phyloP scores from a whole-genome alignment of 176 grass and related monocot genomes.

The Canna indica region DNA sequence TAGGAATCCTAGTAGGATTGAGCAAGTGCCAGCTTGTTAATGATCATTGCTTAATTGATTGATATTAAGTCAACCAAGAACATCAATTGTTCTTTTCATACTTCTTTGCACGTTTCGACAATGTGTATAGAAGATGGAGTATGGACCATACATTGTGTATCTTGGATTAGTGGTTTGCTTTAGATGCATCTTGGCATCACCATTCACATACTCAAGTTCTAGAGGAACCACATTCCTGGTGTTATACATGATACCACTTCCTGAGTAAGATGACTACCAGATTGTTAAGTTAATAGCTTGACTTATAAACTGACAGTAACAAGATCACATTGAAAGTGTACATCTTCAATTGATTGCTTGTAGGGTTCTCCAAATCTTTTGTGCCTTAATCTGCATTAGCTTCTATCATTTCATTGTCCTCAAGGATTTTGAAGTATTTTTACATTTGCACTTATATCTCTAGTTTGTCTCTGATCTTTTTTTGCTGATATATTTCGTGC shows the following conservation, averaged over 20 bases:
- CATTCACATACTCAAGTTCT: neutral
- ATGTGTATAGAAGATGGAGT: too few relatives aligned
- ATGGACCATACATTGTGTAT: too few relatives aligned
- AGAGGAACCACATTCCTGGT: neutral
- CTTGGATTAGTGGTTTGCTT: neutral
- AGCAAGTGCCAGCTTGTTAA: neutral
- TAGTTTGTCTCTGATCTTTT: conserved; percentile 1
- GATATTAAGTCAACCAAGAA: neutral
- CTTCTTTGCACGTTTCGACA: too few relatives aligned
- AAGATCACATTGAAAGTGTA: too few relatives aligned
- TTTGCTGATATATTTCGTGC: conserved; percentile 14
- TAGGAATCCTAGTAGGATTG: neutral
- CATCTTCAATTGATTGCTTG: too few relatives aligned
- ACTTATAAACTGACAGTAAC: neutral
- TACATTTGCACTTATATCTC: neutral
- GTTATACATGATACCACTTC: neutral
- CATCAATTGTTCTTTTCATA: neutral
- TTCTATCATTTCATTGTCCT: neutral
- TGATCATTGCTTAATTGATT: too few relatives aligned
- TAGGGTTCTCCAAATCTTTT: neutral
- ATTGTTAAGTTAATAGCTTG: neutral
- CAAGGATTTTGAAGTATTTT: neutral
- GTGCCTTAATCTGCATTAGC: neutral
- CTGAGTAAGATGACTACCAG: neutral
- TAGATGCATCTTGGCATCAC: neutral